Evolutionary conservation across 345 rosid genomes (phyloP), one percentile per base, ranked within the genome.

Genomic region (Hibiscus trionum): DNA sequence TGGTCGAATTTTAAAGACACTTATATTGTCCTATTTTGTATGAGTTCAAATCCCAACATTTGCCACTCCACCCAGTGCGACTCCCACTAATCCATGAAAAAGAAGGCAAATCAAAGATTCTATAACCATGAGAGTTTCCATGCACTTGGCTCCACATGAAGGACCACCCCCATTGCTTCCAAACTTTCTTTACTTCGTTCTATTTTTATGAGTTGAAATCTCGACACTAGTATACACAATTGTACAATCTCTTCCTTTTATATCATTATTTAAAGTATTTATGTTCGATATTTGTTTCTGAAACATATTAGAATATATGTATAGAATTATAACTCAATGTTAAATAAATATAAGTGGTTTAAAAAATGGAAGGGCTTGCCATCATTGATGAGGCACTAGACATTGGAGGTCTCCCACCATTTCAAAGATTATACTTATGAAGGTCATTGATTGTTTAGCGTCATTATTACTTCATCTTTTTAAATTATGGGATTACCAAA

Each of bases 401-500:
- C 21, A 14, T 46, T 11, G 50, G 11, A 46, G 50, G 50, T 46
- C 15, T 46, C 35, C 31, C 42, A 31, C 57, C 7, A 5, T 26
- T 7, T 66, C 21, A 46, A 24, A 47, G 39, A 47, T 24, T 14
- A 15, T 46, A 47, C 26, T 24, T 24, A 24, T 66, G 35, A 46
- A 65, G 29, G 19, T 26, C n/a, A 46, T 26, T 66, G 70, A 66
- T 66, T 44, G 35, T 44, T 12, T 66, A 44, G 19, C 21, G 55
- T 26, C 56, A 66, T 66, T 39, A 26, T 66, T 65, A 10, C 71
- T 67, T 26, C 3, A 47, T 35, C 31, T 68, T 68, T 68, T 68
- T 27, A n/a, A 50, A 49, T 52, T 33, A 31, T 52, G 72, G 61
- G 61, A 69, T 69, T 69, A 52, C 61, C 46, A 69, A 29, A 31